Base-by-base conservation (phyloP, 176 grass and related monocot genomes). In the Panicum miliaceum region DNA sequence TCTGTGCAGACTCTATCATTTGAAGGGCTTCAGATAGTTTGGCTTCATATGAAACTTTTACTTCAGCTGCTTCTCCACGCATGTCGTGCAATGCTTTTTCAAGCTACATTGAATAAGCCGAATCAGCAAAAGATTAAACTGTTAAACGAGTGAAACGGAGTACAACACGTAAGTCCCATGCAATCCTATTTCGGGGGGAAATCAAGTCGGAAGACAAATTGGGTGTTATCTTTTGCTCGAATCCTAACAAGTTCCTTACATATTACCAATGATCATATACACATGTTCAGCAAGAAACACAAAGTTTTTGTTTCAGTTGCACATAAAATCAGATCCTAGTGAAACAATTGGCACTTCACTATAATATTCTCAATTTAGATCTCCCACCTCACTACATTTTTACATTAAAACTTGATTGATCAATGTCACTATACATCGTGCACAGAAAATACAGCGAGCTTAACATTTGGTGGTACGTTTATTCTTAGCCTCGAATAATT, bases 21-120 rank as follows among this genome's bases (percentile, higher is more conserved):
- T 81, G 20, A 68, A 58, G 88, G 8, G 75, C 87, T 85, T 99
- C 96, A 16, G 26, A 84, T 34, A 84, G 42, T 82, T 96, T 99
- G 40, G 69, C 61, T 81, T 96, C 96, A 72, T 91, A 99, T 47
- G 93, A 82, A 73, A 96, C 57, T 76, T 94, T 99, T 90, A 81
- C 60, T 84, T 99, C 96, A 72, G 96, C 96, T 46, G 78, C 79
- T 88, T 99, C 96, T 2, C 37, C 88, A 64, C 86, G 86, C 63
- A 91, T 94, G 79, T 96, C 89, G 64, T 94, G 91, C 71, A 96
- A 60, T 78, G 96, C 91, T 19, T 89, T 99, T 85, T 99, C 96
- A 76, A 99, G 92, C 96, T 99, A 85, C 47, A 88, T 81, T 73
- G 67, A 90, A 47, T 29, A 73, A n/a, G 86, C 11, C 1, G 8